A percentile compares a stretch with the other conserved stretches of the same genome.
These are phyloP conservation scores for Sporisorium sorghi DNA, from an alignment of 1,284 basidiomycete species.

Conservation along the genomic window DNA sequence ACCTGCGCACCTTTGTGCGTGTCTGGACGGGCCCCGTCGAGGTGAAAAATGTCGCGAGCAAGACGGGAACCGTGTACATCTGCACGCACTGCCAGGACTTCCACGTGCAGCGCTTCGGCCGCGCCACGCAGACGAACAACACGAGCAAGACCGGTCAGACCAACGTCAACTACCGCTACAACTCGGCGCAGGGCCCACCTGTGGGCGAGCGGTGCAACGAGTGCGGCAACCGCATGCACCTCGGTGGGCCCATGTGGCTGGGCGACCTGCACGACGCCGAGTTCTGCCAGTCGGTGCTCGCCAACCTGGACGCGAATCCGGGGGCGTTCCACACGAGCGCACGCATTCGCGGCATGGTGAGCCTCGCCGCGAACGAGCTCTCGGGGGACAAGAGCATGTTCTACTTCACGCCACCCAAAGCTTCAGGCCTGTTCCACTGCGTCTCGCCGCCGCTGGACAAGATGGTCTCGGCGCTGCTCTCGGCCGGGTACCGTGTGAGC, in stretches of 20 bases:
- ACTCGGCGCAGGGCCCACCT: slow-evolving; percentile 76
- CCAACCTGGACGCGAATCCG: slow-evolving; percentile 75
- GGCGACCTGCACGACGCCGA: slow-evolving; percentile 83
- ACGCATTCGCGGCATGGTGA: slow-evolving; percentile 95
- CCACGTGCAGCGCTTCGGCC: slow-evolving; percentile 59
- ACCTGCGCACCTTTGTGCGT: slow-evolving; percentile 90
- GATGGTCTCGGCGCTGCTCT: slow-evolving; percentile 83
- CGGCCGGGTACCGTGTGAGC: slow-evolving; percentile 85
- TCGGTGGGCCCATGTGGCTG: slow-evolving; percentile 97
- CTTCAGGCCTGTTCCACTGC: slow-evolving; percentile 86
- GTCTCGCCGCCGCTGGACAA: slow-evolving; percentile 50
- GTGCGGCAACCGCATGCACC: slow-evolving; percentile 74
- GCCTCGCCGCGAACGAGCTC: slow-evolving; percentile 85
- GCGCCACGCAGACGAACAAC: slow-evolving; percentile 35
- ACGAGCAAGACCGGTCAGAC: slow-evolving; percentile 53
- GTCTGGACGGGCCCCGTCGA: slow-evolving; percentile 82
- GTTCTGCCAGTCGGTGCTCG: slow-evolving; percentile 82
- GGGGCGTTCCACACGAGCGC: slow-evolving; percentile 79
- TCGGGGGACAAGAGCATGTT: slow-evolving; percentile 75
- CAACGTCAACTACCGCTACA: slow-evolving; percentile 74
- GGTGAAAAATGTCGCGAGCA: slow-evolving; percentile 79
- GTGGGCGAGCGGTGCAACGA: slow-evolving; percentile 79
- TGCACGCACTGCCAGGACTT: slow-evolving; percentile 62
- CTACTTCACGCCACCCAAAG: slow-evolving; percentile 88
- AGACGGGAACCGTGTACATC: slow-evolving; percentile 62